Evolutionary conservation across 2,329 filamentous ascomycete species (phyloP).

Genomic region (Alternaria arbusti): DNA sequence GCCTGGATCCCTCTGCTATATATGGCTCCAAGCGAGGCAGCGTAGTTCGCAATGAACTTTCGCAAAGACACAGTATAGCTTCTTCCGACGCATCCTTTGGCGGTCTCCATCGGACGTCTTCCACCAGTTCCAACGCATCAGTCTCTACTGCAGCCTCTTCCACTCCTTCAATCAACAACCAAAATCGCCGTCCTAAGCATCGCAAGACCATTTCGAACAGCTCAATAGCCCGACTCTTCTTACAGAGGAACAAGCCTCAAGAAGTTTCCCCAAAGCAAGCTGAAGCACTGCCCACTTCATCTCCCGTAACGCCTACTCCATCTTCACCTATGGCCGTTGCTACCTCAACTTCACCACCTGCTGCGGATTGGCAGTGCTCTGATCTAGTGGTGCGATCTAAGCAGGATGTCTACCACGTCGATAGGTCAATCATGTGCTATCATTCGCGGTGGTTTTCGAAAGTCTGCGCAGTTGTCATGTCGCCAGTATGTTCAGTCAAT

Average conservation of each 20-base stretch:
- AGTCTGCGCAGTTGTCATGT: conserved; percentile 35
- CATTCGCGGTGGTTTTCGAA: conserved; percentile 40
- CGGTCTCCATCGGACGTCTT: conserved; percentile 14
- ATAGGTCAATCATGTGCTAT: conserved; percentile 38
- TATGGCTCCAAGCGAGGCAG: conserved; percentile 8
- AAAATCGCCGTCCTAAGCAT: conserved; percentile 12
- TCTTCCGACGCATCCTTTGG: conserved; percentile 20
- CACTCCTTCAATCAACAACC: conserved; percentile 8
- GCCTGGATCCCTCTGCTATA: conserved; percentile 15
- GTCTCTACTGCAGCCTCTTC: conserved; percentile 21
- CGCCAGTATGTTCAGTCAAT: conserved; percentile 18
- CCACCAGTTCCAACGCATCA: conserved; percentile 13
- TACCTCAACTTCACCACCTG: background rate
- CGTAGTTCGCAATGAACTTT: conserved; percentile 3
- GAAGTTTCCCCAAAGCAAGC: background rate
- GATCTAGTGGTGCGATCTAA: conserved; percentile 38
- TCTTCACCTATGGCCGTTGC: background rate
- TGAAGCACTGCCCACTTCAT: conserved; percentile 1
- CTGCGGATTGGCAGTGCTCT: conserved; percentile 27
- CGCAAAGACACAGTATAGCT: conserved; percentile 5
- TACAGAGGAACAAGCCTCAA: conserved; percentile 19
- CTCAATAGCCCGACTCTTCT: conserved; percentile 16
- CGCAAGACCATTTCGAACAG: conserved; percentile 20
- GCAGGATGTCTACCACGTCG: conserved; percentile 38
- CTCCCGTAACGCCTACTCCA: background rate